These are phyloP conservation scores for Chimonanthus salicifolius DNA, from an alignment of 164 flowering plant genomes.

Conservation along the genomic window DNA sequence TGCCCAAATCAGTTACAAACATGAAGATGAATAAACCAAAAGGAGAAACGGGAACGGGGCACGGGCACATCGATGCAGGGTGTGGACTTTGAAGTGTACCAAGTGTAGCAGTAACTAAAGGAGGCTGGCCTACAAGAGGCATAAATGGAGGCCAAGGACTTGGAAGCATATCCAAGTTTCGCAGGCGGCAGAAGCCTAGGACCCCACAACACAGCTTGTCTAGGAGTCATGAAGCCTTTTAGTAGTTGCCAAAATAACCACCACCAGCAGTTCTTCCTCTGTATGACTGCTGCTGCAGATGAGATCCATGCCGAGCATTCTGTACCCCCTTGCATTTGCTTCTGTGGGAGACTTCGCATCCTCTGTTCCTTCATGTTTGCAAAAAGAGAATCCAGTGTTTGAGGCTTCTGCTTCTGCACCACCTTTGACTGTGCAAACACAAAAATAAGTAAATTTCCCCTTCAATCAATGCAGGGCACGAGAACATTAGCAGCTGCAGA, in stretches of 20 bases:
- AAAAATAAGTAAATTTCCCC: too few species aligned
- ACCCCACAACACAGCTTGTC: neutral
- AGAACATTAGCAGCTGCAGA: too few species aligned
- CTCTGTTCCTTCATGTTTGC: slow-evolving; percentile 91
- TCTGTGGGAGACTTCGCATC: slow-evolving; percentile 38
- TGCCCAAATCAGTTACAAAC: too few species aligned
- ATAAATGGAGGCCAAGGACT: too few species aligned
- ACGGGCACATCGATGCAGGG: too few species aligned
- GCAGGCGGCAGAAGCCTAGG: neutral
- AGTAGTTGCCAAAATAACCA: neutral
- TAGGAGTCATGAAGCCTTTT: neutral
- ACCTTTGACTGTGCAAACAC: slow-evolving; percentile 12
- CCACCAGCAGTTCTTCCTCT: slow-evolving; percentile 29
- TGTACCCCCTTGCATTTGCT: slow-evolving; percentile 19
- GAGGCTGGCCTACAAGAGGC: too few species aligned
- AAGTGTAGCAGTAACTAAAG: too few species aligned
- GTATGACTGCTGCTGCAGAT: slow-evolving; percentile 28
- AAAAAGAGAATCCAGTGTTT: slow-evolving; percentile 78
- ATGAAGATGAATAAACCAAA: too few species aligned
- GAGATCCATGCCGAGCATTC: slow-evolving; percentile 13
- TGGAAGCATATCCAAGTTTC: too few species aligned
- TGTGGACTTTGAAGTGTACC: too few species aligned
- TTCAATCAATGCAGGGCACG: too few species aligned
- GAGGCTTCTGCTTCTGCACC: slow-evolving; percentile 48
- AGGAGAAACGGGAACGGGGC: too few species aligned